phyloP scores from a whole-genome alignment of 192 early-diverging fungal species.

The Entrophospora sp. region DNA sequence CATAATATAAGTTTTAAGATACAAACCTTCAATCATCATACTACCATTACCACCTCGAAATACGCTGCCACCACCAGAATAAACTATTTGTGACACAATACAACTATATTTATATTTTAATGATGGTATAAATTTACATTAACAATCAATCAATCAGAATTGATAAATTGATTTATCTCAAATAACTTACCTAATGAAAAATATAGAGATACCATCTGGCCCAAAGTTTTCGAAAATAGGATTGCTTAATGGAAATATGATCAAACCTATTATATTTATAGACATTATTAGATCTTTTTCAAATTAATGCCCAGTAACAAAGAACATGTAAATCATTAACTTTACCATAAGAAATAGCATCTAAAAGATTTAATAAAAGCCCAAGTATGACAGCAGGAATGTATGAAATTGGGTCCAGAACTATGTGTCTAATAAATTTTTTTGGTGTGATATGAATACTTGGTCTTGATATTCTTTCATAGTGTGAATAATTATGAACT shows the following conservation, averaged over 20 bases:
- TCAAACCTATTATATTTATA: slow-evolving; percentile 43
- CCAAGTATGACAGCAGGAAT: slow-evolving; percentile 88
- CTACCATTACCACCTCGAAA: slow-evolving; percentile 90
- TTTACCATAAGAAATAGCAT: slow-evolving; percentile 78
- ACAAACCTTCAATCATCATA: slow-evolving; percentile 60
- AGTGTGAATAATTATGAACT: background rate
- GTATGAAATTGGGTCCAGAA: slow-evolving; percentile 50
- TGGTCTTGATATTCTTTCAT: background rate
- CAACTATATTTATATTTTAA: slow-evolving; percentile 24
- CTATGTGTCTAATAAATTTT: slow-evolving; percentile 9
- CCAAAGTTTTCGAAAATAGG: slow-evolving; percentile 62
- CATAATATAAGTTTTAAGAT: background rate
- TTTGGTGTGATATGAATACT: slow-evolving; percentile 2
- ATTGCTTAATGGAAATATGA: slow-evolving; percentile 81
- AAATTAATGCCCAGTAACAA: background rate
- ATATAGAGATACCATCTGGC: slow-evolving; percentile 91
- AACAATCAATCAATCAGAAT: background rate
- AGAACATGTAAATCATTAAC: background rate
- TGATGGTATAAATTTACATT: background rate
- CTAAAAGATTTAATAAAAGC: slow-evolving; percentile 84
- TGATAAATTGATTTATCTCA: background rate
- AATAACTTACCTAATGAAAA: slow-evolving; percentile 62
- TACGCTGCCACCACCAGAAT: slow-evolving; percentile 72
- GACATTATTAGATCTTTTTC: background rate
- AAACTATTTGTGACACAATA: slow-evolving; percentile 62